A percentile compares a stretch with the other conserved stretches of the same genome.
Evolutionary conservation across 345 rosid genomes (phyloP).

Genomic region (Citrus hindsii): DNA sequence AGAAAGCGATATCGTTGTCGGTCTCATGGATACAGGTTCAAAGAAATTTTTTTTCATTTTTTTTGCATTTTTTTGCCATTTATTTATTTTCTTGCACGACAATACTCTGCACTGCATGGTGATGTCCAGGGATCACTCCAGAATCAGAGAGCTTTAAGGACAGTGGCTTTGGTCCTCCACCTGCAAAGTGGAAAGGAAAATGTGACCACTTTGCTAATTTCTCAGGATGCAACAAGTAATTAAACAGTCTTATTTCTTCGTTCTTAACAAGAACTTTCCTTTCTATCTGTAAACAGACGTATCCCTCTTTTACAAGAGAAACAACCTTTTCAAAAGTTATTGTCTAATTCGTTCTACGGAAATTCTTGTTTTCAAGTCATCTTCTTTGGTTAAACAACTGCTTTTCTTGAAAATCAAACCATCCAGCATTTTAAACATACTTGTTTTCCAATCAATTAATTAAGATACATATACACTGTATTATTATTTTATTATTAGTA

Average conservation of each 20-base stretch:
- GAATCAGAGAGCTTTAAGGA: constrained; percentile 80
- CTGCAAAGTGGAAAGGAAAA: constrained; percentile 77
- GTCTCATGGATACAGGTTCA: constrained; percentile 78
- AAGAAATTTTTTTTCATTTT: background rate
- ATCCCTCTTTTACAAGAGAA: too few relatives aligned
- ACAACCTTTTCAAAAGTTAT: too few relatives aligned
- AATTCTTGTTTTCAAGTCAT: background rate
- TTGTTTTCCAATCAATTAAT: too few relatives aligned
- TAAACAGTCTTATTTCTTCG: background rate
- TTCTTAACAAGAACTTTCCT: too few relatives aligned
- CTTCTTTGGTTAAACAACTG: background rate
- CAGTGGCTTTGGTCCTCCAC: constrained; percentile 65
- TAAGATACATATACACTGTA: too few relatives aligned
- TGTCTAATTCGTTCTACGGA: background rate
- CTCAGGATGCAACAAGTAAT: constrained; percentile 93
- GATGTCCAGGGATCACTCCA: constrained; percentile 69
- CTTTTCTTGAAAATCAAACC: background rate
- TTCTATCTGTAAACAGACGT: too few relatives aligned
- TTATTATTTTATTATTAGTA: too few relatives aligned
- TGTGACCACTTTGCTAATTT: constrained; percentile 68
- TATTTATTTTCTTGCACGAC: background rate
- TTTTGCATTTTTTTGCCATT: background rate
- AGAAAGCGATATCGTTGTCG: constrained; percentile 71
- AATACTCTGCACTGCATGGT: background rate
- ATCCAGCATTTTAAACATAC: background rate